These are phyloP conservation scores for Bruguiera parviflora DNA, from an alignment of 345 rosid species.

Conservation along the genomic window DNA sequence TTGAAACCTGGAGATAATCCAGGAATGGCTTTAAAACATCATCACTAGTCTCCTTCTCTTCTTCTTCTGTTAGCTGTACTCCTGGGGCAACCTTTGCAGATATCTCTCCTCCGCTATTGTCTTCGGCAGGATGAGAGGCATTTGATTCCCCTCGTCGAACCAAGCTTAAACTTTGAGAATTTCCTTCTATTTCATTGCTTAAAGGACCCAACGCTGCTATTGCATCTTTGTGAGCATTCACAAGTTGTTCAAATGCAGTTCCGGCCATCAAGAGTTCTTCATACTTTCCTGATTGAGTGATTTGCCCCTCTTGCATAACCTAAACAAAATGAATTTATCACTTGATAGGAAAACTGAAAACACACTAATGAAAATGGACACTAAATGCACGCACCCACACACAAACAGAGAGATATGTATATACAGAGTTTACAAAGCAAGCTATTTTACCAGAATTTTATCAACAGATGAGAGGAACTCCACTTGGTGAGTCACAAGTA, in stretches of 20 bases:
- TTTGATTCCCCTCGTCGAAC: background rate
- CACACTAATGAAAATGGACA: background rate
- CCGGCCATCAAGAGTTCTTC: constrained; percentile 27
- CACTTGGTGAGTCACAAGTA: constrained; percentile 44
- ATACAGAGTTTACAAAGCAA: background rate
- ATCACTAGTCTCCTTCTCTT: constrained; percentile 36
- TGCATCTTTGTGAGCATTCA: constrained; percentile 34
- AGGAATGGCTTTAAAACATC: constrained; percentile 29
- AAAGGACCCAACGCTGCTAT: constrained; percentile 18
- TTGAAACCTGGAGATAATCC: constrained; percentile 25
- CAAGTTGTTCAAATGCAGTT: constrained; percentile 31
- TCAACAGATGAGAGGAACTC: constrained; percentile 39
- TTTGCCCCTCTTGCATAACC: constrained; percentile 40
- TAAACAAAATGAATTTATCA: background rate
- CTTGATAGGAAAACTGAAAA: background rate
- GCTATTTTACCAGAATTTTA: constrained; percentile 30
- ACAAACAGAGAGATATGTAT: background rate
- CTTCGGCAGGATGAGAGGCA: background rate
- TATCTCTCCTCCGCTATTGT: constrained; percentile 12
- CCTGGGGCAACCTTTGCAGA: constrained; percentile 1
- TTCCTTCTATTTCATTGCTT: constrained; percentile 6
- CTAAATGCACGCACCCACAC: too few species aligned
- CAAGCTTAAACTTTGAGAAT: background rate
- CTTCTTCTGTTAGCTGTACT: constrained; percentile 39
- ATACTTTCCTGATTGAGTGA: constrained; percentile 34